Percentiles rank a stretch among this genome's conserved stretches.
phyloP scores from a whole-genome alignment of 2,329 filamentous ascomycete genomes.

The Neocucurbitaria cava region DNA sequence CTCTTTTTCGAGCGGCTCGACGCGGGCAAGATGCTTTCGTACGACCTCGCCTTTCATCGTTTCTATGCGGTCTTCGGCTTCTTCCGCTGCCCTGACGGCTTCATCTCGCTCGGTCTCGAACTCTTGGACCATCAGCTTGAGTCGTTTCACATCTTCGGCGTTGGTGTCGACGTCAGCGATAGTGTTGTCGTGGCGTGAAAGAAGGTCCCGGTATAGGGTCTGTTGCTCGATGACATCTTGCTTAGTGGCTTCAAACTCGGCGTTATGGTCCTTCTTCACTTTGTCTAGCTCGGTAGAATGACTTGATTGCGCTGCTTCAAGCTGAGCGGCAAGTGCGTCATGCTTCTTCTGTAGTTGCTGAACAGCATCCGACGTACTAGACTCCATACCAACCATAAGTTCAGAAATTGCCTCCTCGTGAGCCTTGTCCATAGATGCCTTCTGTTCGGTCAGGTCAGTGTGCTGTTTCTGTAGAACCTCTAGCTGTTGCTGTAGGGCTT shows the following conservation, averaged over 20 bases:
- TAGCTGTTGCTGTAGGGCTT: conserved; percentile 32
- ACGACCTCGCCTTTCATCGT: conserved; percentile 47
- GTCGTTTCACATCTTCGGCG: conserved; percentile 13
- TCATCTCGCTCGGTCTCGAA: conserved; percentile 28
- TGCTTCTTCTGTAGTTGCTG: conserved; percentile 44
- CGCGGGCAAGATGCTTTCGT: conserved; percentile 42
- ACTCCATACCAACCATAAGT: conserved; percentile 44
- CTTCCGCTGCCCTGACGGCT: conserved; percentile 26
- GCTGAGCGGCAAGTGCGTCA: conserved; percentile 30
- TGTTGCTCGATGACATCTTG: conserved; percentile 24
- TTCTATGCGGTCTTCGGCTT: conserved; percentile 45
- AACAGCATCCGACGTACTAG: conserved; percentile 40
- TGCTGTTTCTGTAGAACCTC: conserved; percentile 37
- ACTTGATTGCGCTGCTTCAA: conserved; percentile 23
- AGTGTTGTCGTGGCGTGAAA: conserved; percentile 24
- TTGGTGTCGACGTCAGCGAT: conserved; percentile 14
- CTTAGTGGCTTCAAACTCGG: conserved; percentile 29
- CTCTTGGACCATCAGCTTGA: conserved; percentile 18
- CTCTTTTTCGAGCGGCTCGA: conserved; percentile 44
- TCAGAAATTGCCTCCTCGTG: conserved; percentile 47
- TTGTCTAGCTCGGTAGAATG: conserved; percentile 24
- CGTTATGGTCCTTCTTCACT: conserved; percentile 21
- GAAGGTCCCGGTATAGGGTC: conserved; percentile 20
- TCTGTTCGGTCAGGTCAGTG: conserved; percentile 37
- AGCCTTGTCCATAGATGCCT: conserved; percentile 34